phyloP scores from a whole-genome alignment of 2,329 filamentous ascomycete species.

The Nemania serpens region DNA sequence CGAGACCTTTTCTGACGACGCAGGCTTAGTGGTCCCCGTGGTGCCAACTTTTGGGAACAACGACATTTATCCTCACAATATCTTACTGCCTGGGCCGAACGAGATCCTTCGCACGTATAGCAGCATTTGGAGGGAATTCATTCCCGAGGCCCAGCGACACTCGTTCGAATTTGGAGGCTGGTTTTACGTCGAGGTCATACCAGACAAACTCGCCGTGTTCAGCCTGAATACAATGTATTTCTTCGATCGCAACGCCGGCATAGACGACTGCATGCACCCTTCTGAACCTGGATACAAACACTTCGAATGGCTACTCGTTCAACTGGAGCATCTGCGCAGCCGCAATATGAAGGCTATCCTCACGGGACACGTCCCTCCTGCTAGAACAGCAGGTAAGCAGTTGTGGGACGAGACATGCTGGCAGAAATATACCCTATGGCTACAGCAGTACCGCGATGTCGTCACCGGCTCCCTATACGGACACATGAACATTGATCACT shows the following conservation, averaged over 20 bases:
- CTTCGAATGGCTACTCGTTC: slow-evolving; percentile 92
- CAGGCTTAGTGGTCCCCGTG: slow-evolving; percentile 74
- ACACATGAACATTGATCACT: slow-evolving; percentile 99
- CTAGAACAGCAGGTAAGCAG: slow-evolving; percentile 80
- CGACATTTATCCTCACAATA: slow-evolving; percentile 96
- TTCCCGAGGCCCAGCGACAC: slow-evolving; percentile 90
- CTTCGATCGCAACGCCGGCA: slow-evolving; percentile 89
- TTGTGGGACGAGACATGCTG: slow-evolving; percentile 97
- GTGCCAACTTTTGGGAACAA: slow-evolving; percentile 96
- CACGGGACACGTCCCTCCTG: slow-evolving; percentile 92
- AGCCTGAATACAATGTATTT: slow-evolving; percentile 97
- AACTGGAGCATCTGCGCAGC: slow-evolving; percentile 80
- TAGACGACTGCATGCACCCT: slow-evolving; percentile 81
- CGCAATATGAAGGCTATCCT: slow-evolving; percentile 93
- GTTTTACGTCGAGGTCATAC: slow-evolving; percentile 93
- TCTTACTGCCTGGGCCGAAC: slow-evolving; percentile 84
- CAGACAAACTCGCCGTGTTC: slow-evolving; percentile 82
- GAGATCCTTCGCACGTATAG: slow-evolving; percentile 79
- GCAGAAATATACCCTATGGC: slow-evolving; percentile 95
- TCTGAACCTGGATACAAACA: slow-evolving; percentile 90
- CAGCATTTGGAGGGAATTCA: slow-evolving; percentile 82
- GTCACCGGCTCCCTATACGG: slow-evolving; percentile 80
- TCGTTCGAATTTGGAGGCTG: slow-evolving; percentile 91
- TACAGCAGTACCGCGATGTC: slow-evolving; percentile 88
- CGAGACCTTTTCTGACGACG: slow-evolving; percentile 68